A percentile compares a stretch with the other conserved stretches of the same genome.
phyloP scores from a whole-genome alignment of 257 asterid genomes.

The Nicotiana undulata region DNA sequence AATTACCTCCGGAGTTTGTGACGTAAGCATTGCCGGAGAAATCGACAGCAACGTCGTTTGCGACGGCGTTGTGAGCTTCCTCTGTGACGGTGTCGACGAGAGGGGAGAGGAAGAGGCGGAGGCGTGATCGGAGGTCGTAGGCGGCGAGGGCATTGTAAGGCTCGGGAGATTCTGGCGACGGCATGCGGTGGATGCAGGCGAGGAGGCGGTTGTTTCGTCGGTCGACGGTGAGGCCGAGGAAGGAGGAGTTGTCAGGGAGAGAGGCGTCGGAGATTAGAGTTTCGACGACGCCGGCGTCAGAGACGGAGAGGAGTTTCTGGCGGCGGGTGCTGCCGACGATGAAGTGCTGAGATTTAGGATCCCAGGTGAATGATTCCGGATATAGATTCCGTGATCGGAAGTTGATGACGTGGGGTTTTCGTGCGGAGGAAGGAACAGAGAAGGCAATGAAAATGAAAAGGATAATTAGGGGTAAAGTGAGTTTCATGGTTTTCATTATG shows the following conservation, averaged over 20 bases:
- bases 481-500: neutral
- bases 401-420: conserved; percentile 51
- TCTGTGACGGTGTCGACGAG: conserved; percentile 28
- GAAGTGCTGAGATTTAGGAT: conserved; percentile 67
- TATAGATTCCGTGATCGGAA: conserved; percentile 53
- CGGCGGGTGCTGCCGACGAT: conserved; percentile 55
- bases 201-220: conserved; percentile 59
- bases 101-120: conserved; percentile 39
- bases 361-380: conserved; percentile 75
- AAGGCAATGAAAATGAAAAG: conserved; percentile 12
- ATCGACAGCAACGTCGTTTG: conserved; percentile 60
- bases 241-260: conserved; percentile 43
- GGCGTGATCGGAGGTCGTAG: conserved; percentile 42
- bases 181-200: conserved; percentile 44
- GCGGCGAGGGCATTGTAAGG: conserved; percentile 51
- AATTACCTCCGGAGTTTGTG: conserved; percentile 53
- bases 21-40: conserved; percentile 65
- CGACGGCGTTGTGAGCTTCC: conserved; percentile 20
- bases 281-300: conserved; percentile 70
- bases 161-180: conserved; percentile 15
- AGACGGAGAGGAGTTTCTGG: conserved; percentile 48
- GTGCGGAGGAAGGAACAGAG: conserved; percentile 17
- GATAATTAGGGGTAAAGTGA: neutral
- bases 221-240: conserved; percentile 57
- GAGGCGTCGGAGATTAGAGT: conserved; percentile 41